phyloP scores from a whole-genome alignment of 257 asterid species.

The Scutellaria minor region DNA sequence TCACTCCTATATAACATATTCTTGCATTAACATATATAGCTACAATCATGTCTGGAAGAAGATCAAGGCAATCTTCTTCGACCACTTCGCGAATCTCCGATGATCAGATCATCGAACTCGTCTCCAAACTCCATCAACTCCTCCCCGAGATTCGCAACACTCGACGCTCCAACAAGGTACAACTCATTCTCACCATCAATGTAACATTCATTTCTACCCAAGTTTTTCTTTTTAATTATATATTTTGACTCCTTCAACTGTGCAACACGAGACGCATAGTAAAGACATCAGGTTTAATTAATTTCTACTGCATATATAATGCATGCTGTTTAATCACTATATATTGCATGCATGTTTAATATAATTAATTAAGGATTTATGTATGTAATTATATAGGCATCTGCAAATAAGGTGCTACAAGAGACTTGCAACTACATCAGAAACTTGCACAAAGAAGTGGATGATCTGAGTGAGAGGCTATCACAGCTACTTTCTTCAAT shows the following conservation, averaged over 20 bases:
- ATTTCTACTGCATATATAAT: constrained; percentile 6
- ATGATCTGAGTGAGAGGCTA: constrained; percentile 86
- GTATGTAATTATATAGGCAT: constrained; percentile 46
- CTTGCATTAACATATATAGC: background rate
- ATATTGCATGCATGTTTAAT: constrained; percentile 37
- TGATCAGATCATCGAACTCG: constrained; percentile 70
- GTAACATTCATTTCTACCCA: no score
- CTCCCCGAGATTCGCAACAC: constrained; percentile 68
- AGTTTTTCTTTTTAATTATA: no score
- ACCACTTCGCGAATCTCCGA: constrained; percentile 59
- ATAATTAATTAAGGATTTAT: background rate
- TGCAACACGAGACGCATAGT: no score
- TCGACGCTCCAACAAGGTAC: constrained; percentile 67
- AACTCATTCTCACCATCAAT: no score
- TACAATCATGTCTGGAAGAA: constrained; percentile 60
- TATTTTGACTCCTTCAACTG: no score
- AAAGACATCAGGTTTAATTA: background rate
- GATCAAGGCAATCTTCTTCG: constrained; percentile 62
- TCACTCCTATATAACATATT: no score
- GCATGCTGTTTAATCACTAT: constrained; percentile 8
- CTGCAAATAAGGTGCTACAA: constrained; percentile 87
- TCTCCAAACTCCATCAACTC: constrained; percentile 72
- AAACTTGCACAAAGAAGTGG: constrained; percentile 82
- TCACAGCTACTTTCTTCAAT: constrained; percentile 78
- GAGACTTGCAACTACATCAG: constrained; percentile 95